Evolutionary conservation across 2,329 filamentous ascomycete genomes (phyloP), one percentile per base, ranked within the genome.

Genomic region (Diaporthe citri): DNA sequence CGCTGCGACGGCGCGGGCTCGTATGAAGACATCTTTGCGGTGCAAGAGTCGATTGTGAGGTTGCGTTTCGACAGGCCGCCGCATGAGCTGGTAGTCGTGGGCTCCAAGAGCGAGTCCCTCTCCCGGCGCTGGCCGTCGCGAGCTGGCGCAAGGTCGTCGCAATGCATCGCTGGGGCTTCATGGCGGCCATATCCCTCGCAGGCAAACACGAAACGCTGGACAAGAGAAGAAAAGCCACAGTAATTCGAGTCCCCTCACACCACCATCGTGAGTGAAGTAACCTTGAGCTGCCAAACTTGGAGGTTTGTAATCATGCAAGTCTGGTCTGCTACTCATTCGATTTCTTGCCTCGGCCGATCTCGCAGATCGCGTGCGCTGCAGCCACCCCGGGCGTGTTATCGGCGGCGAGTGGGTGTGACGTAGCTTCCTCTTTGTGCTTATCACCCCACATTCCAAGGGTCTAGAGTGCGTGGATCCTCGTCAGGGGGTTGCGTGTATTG

Each of bases 1-100:
- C 85, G 76, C 82, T 81, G 6, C 75, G 78, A 6, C 77, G 77
- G 2, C 78, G 22, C 1, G 78, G 64, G 6, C 55, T 66, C 20
- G 77, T 76, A 70, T 81, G 80, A 34, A 84, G 67, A 8, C 73
- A 75, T 75, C 75, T 43, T 25, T 66, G 71, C 28, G 39, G 25
- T 39, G 22, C 17, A 17, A 31, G 20, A 17, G 25, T 43, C 31
- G 41, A n/a, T 25, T 12, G 59, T 36, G 69, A 66, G 36, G 34
- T 6, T 22, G n/a, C 20, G 51, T 25, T 36, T n/a, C n/a, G 52
- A 34, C 43, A 10, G 22, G 36, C 20, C 31, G 46, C 15, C 20
- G 34, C 15, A 4, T 22, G 39, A n/a, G 48, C 62, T 36, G 52
- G 62, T 22, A 17, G 51, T 41, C 46, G 56, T 2, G 60, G 22